Evolutionary conservation across 208 protist species (phyloP).

Genomic region (Acanthamoeba triangularis): DNA sequence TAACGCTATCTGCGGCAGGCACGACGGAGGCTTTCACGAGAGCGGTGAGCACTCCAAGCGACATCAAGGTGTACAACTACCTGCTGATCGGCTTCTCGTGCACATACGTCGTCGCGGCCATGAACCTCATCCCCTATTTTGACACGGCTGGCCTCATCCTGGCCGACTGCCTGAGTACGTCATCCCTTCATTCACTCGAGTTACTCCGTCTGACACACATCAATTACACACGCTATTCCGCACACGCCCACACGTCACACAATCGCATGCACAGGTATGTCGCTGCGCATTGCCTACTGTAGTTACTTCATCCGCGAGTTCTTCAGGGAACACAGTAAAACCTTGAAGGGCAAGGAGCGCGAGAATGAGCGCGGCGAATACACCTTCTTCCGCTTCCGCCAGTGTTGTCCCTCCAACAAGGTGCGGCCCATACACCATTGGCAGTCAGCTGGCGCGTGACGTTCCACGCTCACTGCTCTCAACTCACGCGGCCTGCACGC

Average conservation of each 20-base stretch:
- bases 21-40: conserved; percentile 27
- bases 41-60: background rate
- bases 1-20: background rate
- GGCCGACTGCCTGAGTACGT: conserved; percentile 48
- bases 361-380: conserved; percentile 8
- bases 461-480: background rate
- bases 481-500: background rate
- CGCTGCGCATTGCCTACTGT: conserved; percentile 23
- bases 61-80: conserved; percentile 50
- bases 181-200: too few relatives aligned
- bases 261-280: background rate
- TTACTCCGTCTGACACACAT: too few relatives aligned
- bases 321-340: conserved; percentile 10
- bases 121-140: background rate
- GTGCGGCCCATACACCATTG: background rate
- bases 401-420: conserved; percentile 13
- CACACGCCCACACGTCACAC: too few relatives aligned
- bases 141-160: conserved; percentile 15
- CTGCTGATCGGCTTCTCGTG: background rate
- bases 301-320: conserved; percentile 36
- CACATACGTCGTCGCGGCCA: conserved; percentile 4
- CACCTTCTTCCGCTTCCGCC: conserved; percentile 40
- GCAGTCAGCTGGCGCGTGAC: background rate
- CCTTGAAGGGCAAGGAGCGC: conserved; percentile 14
- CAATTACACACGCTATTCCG: too few relatives aligned